phyloP scores from a whole-genome alignment of 305 asterid genomes.

The Solanum hybrid region DNA sequence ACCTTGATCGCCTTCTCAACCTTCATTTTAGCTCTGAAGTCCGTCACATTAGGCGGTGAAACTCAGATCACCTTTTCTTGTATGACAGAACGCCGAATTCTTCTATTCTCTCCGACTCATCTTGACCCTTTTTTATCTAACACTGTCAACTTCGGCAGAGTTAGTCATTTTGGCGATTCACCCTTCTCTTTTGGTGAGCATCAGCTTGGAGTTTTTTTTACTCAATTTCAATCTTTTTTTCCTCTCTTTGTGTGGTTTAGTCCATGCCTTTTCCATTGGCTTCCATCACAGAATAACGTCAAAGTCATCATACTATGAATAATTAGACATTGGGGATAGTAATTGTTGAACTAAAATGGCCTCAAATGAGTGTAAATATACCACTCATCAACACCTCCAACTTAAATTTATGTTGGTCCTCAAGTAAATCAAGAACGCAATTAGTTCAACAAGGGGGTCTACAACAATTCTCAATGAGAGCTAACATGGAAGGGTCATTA shows the following conservation, averaged over 20 bases:
- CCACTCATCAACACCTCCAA: not conserved
- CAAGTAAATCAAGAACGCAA: not conserved
- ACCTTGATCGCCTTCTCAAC: not conserved
- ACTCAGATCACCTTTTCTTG: not conserved
- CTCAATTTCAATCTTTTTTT: not conserved
- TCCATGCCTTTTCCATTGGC: not conserved
- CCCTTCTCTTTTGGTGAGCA: not conserved
- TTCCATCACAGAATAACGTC: not conserved
- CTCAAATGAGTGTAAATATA: not conserved
- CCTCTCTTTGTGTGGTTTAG: not conserved
- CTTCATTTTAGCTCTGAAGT: no score
- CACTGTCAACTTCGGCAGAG: not conserved
- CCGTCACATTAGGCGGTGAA: not conserved
- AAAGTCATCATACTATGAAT: no score
- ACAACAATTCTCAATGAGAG: not conserved
- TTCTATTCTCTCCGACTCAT: not conserved
- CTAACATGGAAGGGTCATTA: not conserved
- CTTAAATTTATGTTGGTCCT: not conserved
- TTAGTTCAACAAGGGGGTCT: not conserved
- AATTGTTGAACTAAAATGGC: not conserved
- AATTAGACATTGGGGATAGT: not conserved
- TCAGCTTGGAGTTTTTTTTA: not conserved
- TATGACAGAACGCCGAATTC: not conserved
- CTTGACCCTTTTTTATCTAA: not conserved
- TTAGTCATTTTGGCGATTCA: not conserved